Base-by-base conservation (phyloP, 331 rosid species). In the Stylosanthes scabra region DNA sequence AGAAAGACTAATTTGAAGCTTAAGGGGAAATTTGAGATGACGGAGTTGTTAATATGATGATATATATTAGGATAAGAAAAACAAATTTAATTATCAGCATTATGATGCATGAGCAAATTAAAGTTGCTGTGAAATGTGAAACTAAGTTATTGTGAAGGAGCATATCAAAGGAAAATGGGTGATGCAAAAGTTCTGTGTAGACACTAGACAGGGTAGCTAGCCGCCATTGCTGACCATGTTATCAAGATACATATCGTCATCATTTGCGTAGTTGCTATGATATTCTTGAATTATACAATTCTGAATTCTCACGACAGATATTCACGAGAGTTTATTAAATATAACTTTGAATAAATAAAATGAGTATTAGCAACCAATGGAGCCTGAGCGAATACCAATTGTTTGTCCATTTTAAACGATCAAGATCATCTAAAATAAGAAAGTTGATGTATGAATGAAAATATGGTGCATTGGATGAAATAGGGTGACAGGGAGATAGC, bases 181-280 rank as follows among this genome's bases (percentile, higher is more conserved):
- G 11, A 62, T 50, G 54, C 62, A 9, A 68, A 69, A 27, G 10
- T n/a, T 63, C 9, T 63, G 49, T 5, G 31, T n/a, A n/a, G n/a
- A n/a, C n/a, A n/a, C n/a, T 25, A 16, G 44, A 13, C 28, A 34
- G 37, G 56, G 72, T 0, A 29, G 60, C 60, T 0, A 29, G 60
- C 60, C 58, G 63, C 65, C 42, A 50, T 49, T 34, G 42, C 12
- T 78, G 82, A 65, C 57, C 69, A 52, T 15, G 39, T 7, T 7
- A 49, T 11, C 64, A 52, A 37, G 40, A 34, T 20, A 56, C 25
- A 42, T 15, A 50, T 37, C 11, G 7, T 14, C 58, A 60, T 66
- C 67, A 60, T 66, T 63, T 68, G 70, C 34, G 28, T 27, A 4
- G 63, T 57, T 57, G 59, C 28, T 54, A 7, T 27, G 63, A 3